Evolutionary conservation across 495 filamentous ascomycete genomes (phyloP).

Genomic region (Jackrogersella minutella): DNA sequence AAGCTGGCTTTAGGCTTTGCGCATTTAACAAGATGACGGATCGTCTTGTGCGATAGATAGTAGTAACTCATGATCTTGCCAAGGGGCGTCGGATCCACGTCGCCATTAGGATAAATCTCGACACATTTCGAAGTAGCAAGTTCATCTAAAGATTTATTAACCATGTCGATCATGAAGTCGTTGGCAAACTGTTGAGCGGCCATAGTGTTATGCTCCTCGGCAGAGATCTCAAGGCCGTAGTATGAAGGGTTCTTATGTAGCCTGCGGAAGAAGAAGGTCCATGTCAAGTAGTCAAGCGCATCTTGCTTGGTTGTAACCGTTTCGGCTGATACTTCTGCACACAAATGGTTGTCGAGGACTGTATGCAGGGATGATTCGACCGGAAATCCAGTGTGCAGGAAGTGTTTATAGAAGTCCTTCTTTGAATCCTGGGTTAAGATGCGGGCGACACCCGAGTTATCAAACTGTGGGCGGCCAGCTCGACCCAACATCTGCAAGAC

Average conservation of each 20-base stretch:
- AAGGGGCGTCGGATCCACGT: constrained; percentile 85
- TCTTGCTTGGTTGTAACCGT: constrained; percentile 95
- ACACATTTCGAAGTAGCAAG: constrained; percentile 86
- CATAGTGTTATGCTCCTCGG: constrained; percentile 92
- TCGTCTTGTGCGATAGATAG: constrained; percentile 95
- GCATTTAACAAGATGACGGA: constrained; percentile 78
- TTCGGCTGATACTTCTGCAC: constrained; percentile 91
- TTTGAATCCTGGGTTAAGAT: constrained; percentile 98
- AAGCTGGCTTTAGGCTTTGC: constrained; percentile 82
- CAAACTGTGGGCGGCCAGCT: constrained; percentile 95
- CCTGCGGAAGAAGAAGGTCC: constrained; percentile 99
- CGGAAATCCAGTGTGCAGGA: constrained; percentile 96
- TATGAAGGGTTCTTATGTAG: constrained; percentile 98
- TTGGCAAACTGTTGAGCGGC: constrained; percentile 84
- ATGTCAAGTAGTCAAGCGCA: constrained; percentile 96
- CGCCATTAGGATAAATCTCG: constrained; percentile 80
- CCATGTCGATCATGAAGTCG: constrained; percentile 90
- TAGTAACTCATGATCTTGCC: constrained; percentile 99
- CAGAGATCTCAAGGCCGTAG: constrained; percentile 93
- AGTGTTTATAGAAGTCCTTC: constrained; percentile 99
- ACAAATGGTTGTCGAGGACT: constrained; percentile 95
- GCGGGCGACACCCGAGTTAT: constrained; percentile 90
- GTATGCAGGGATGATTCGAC: constrained; percentile 97
- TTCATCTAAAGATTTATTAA: constrained; percentile 82
- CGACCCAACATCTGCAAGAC: constrained; percentile 98